Percentiles rank a stretch among this genome's conserved stretches.
Conservation (phyloP, 2,329 filamentous ascomycete species). For the Beauveria rudraprayagi region DNA sequence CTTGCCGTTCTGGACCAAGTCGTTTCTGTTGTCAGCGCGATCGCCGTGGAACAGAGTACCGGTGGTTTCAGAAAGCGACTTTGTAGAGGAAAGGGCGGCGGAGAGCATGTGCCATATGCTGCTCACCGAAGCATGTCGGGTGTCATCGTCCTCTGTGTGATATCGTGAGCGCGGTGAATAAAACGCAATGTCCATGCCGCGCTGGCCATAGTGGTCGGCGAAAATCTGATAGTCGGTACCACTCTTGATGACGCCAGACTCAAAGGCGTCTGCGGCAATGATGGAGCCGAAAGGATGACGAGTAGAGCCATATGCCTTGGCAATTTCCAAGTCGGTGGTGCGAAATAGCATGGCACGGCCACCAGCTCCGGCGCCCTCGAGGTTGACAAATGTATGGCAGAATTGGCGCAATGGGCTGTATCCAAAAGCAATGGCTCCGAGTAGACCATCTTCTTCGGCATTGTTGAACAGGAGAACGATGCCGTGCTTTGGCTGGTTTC, state of each 20-base stretch:
- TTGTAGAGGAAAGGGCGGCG: slow-evolving; percentile 65
- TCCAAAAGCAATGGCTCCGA: slow-evolving; percentile 78
- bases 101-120: slow-evolving; percentile 95
- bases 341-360: slow-evolving; percentile 83
- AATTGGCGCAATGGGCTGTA: slow-evolving; percentile 74
- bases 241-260: slow-evolving; percentile 67
- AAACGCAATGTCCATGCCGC: slow-evolving; percentile 88
- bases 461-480: slow-evolving; percentile 88
- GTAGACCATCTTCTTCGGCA: slow-evolving; percentile 86
- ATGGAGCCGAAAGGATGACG: slow-evolving; percentile 78
- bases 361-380: slow-evolving; percentile 90
- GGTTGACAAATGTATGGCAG: slow-evolving; percentile 81
- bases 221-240: slow-evolving; percentile 88
- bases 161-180: slow-evolving; percentile 79
- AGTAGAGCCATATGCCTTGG: slow-evolving; percentile 63
- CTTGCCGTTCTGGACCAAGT: slow-evolving; percentile 57
- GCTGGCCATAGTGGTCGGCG: slow-evolving; percentile 65
- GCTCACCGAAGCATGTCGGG: slow-evolving; percentile 61
- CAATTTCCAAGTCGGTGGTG: slow-evolving; percentile 79
- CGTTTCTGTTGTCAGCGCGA: slow-evolving; percentile 44
- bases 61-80: slow-evolving; percentile 60
- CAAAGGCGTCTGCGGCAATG: slow-evolving; percentile 76
- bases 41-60: slow-evolving; percentile 58
- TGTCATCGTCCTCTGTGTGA: slow-evolving; percentile 84
- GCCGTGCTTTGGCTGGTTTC: slow-evolving; percentile 67